phyloP scores from a whole-genome alignment of 2,329 filamentous ascomycete genomes.

The Aspergillus sp. region DNA sequence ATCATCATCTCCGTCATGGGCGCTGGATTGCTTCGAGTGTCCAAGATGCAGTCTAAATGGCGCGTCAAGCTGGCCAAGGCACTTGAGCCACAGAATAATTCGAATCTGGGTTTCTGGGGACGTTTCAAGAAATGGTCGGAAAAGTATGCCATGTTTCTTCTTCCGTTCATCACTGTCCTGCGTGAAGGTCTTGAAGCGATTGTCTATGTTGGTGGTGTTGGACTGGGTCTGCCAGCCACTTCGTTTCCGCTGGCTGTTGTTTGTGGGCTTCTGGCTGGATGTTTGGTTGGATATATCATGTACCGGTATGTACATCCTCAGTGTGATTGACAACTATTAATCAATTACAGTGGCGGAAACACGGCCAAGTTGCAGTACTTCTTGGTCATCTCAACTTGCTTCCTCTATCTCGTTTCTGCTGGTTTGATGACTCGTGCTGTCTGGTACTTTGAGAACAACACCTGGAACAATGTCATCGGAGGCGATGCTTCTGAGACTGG shows the following conservation, averaged over 20 bases:
- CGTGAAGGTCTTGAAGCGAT: too few species aligned
- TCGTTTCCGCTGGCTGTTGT: too few species aligned
- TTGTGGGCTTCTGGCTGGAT: too few species aligned
- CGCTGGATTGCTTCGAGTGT: slow-evolving; percentile 72
- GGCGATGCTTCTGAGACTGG: slow-evolving; percentile 58
- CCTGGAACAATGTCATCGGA: slow-evolving; percentile 34
- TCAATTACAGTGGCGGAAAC: slow-evolving; percentile 61
- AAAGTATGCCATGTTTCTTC: too few species aligned
- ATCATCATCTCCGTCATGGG: slow-evolving; percentile 81
- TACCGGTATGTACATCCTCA: too few species aligned
- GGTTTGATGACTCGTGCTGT: slow-evolving; percentile 74
- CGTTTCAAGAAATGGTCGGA: slow-evolving; percentile 11
- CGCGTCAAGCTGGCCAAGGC: slow-evolving; percentile 70
- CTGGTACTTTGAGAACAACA: slow-evolving; percentile 67
- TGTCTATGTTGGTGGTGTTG: too few species aligned
- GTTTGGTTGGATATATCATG: too few species aligned
- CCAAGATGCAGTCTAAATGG: slow-evolving; percentile 85
- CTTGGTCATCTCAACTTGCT: slow-evolving; percentile 74
- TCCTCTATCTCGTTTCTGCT: slow-evolving; percentile 78
- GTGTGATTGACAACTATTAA: slow-evolving; percentile 1
- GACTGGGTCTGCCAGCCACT: too few species aligned
- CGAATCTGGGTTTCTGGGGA: slow-evolving; percentile 33
- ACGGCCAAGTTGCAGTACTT: slow-evolving; percentile 67
- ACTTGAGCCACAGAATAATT: slow-evolving; percentile 43
- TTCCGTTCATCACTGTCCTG: too few species aligned